phyloP scores from a whole-genome alignment of 176 grass and related monocot genomes.

The Musa schizocarpa region DNA sequence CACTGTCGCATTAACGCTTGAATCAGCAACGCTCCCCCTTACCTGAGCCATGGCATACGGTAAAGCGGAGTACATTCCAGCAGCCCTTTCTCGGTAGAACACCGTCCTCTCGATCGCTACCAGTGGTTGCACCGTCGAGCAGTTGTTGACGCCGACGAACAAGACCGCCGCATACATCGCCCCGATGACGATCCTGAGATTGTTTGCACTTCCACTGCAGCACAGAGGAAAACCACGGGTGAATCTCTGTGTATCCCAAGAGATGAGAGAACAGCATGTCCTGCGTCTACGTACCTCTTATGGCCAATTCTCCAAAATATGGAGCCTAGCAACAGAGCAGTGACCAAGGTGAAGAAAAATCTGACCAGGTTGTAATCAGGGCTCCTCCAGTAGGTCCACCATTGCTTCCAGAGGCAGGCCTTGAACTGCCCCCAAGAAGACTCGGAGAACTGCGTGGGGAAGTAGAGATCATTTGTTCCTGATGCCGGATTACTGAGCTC shows the following conservation, averaged over 20 bases:
- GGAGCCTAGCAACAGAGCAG: conserved; percentile 45
- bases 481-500: conserved; percentile 54
- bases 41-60: conserved; percentile 72
- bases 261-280: neutral
- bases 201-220: conserved; percentile 33
- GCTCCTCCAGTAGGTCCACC: conserved; percentile 76
- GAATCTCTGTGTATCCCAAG: neutral
- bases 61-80: conserved; percentile 75
- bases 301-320: conserved; percentile 78
- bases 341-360: conserved; percentile 43
- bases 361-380: conserved; percentile 71
- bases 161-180: conserved; percentile 70
- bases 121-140: conserved; percentile 50
- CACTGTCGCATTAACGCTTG: conserved; percentile 2
- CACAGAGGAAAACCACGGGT: neutral
- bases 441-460: conserved; percentile 45
- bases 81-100: conserved; percentile 59
- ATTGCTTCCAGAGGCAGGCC: conserved; percentile 73
- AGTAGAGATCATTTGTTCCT: conserved; percentile 58
- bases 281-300: conserved; percentile 36
- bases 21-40: neutral
- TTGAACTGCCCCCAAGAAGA: conserved; percentile 45
- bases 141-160: conserved; percentile 54
- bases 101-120: conserved; percentile 60
- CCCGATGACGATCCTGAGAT: conserved; percentile 47